Evolutionary conservation across 163 green algal genomes (phyloP).

Genomic region (Scenedesmus sp.): DNA sequence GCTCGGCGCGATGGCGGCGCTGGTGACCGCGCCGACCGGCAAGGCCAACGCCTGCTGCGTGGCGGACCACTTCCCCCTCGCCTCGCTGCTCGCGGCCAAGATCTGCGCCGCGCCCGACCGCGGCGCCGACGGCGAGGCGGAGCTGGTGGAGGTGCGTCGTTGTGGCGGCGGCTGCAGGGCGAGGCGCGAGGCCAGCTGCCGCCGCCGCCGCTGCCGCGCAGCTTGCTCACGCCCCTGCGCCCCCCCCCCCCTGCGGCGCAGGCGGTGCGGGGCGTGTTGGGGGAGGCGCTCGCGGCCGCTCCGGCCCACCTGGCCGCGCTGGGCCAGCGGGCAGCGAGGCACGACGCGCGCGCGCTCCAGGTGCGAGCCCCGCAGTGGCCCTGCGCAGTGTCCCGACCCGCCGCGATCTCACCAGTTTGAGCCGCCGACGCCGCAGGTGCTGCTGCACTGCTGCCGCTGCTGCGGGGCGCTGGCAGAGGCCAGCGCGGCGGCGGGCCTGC

Average conservation of each 20-base stretch:
- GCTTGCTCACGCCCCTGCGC: too few species aligned
- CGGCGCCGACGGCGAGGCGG: slow-evolving; percentile 19
- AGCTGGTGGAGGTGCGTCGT: slow-evolving; percentile 5
- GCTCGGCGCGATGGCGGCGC: slow-evolving; percentile 44
- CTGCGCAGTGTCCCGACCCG: neutral
- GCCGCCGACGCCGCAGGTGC: slow-evolving; percentile 46
- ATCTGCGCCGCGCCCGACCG: slow-evolving; percentile 8
- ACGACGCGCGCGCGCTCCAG: slow-evolving; percentile 49
- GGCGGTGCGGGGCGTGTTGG: slow-evolving; percentile 43
- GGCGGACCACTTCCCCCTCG: slow-evolving; percentile 60
- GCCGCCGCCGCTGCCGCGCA: too few species aligned
- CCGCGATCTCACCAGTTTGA: neutral
- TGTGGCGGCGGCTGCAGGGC: neutral
- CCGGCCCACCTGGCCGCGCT: slow-evolving; percentile 34
- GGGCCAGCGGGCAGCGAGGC: slow-evolving; percentile 40
- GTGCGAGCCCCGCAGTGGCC: slow-evolving; percentile 25
- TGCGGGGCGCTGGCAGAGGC: slow-evolving; percentile 60
- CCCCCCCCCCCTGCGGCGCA: too few species aligned
- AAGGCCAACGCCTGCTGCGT: slow-evolving; percentile 18
- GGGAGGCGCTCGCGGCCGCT: slow-evolving; percentile 50
- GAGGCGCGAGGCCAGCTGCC: too few species aligned
- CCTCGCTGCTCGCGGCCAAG: slow-evolving; percentile 41
- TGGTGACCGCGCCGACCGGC: slow-evolving; percentile 36
- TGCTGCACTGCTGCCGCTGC: slow-evolving; percentile 55
- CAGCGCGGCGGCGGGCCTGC: slow-evolving; percentile 49